Evolutionary conservation across 306 rosid genomes (phyloP), one percentile per base, ranked within the genome.

Genomic region (cucumber (Cucumis sativus)): DNA sequence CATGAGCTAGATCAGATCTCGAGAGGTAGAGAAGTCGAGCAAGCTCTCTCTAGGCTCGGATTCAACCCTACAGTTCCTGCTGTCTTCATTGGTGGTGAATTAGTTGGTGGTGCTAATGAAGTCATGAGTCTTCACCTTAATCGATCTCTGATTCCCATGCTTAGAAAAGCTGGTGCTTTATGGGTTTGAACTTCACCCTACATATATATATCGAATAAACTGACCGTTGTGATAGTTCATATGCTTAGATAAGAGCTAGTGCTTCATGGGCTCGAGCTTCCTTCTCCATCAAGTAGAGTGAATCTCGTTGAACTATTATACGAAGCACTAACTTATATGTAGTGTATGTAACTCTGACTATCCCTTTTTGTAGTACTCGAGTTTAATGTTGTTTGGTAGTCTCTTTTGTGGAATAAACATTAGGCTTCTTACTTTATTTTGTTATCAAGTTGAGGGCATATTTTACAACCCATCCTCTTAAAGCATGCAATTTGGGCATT

Each of bases 121-220:
- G 86, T 94, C 55, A 91, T 91, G 98, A 91, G 86, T 58, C 98
- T 89, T 84, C 98, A 94, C 77, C 94, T 94, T 20, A 87, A 84
- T 33, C 82, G 96, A 4, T 82, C 94, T 77, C 79, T 94, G n/a
- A 87, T 90, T 77, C 96, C 98, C 49, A 90, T 94, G 97, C 98
- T 94, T 58, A 90, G 81, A 51, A 79, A 83, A 47, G 98, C 80
- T 1, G 95, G 96, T 5, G 98, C 97, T 60, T 74, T 91, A 14
- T 94, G 98, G 96, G 86, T 94, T 76, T 93, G 84, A 90, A 13
- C 7, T 8, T 33, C 18, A 66, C 18, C 8, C 7, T 66, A 18
- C 25, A 1, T 28, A 28, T 28, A 2, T 28, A 28, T 28, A 16
- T 40, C 51, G 12, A 15, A 5, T 33, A 66, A 66, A 30, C 4